Conservation (phyloP, 345 rosid species). For the Brassica rapa region DNA sequence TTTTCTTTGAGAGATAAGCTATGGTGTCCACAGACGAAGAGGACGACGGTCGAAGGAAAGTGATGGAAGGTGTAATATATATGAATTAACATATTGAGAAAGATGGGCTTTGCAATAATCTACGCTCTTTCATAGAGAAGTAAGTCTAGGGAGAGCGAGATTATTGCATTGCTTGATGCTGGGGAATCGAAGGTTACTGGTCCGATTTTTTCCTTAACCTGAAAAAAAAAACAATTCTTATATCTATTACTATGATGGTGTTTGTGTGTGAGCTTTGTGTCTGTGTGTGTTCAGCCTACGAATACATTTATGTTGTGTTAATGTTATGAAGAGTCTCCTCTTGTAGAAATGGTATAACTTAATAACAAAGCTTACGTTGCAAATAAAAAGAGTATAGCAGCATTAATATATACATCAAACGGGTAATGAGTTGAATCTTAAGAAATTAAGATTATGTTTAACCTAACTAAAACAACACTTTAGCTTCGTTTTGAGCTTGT, state of each 20-base stretch:
- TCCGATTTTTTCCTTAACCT: slow-evolving; percentile 44
- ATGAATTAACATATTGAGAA: slow-evolving; percentile 4
- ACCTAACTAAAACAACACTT: neutral
- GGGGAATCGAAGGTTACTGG: slow-evolving; percentile 47
- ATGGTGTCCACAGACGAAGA: slow-evolving; percentile 38
- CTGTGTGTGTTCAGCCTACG: neutral
- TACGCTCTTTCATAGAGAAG: slow-evolving; percentile 42
- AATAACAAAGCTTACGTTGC: slow-evolving; percentile 12
- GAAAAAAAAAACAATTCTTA: slow-evolving; percentile 41
- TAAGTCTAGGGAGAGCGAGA: slow-evolving; percentile 41
- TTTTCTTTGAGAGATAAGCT: slow-evolving; percentile 21
- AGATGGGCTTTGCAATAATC: slow-evolving; percentile 40
- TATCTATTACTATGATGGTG: slow-evolving; percentile 19
- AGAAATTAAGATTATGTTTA: neutral
- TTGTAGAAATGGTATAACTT: slow-evolving; percentile 15
- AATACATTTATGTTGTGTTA: neutral
- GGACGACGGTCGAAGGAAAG: slow-evolving; percentile 17
- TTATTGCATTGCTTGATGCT: slow-evolving; percentile 40
- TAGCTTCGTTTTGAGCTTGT: neutral
- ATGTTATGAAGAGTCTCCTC: slow-evolving; percentile 2
- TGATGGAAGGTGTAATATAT: slow-evolving; percentile 7
- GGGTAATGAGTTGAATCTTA: slow-evolving; percentile 13
- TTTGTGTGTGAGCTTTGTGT: neutral
- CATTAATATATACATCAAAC: neutral
- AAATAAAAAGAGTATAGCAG: neutral